These are phyloP conservation scores for Parascedosporium putredinis DNA, from an alignment of 2,329 filamentous ascomycete genomes.

Conservation along the genomic window DNA sequence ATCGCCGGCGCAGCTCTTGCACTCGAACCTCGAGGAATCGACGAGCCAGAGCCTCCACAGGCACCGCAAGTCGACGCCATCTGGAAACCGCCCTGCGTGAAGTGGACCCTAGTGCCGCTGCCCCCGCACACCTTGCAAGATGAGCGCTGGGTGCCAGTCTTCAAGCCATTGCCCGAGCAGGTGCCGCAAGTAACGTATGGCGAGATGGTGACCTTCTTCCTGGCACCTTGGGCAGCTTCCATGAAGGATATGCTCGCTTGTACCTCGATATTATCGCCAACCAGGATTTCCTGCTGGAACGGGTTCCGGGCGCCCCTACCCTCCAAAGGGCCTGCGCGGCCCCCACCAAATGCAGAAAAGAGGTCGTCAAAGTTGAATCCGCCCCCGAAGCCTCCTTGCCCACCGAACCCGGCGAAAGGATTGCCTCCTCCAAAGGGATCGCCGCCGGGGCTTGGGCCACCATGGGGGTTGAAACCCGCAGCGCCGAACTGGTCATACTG, in stretches of 20 bases:
- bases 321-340: constrained; percentile 30
- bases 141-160: constrained; percentile 62
- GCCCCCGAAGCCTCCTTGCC: constrained; percentile 60
- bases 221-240: constrained; percentile 87
- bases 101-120: constrained; percentile 76
- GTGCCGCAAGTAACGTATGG: constrained; percentile 73
- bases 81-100: constrained; percentile 89
- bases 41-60: constrained; percentile 70
- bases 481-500: constrained; percentile 86
- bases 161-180: constrained; percentile 75
- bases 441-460: constrained; percentile 40
- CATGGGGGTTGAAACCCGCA: constrained; percentile 73
- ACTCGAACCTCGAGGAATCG: constrained; percentile 71
- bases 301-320: constrained; percentile 45
- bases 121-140: constrained; percentile 76
- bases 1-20: constrained; percentile 66
- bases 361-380: constrained; percentile 96
- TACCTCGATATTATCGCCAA: constrained; percentile 95
- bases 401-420: constrained; percentile 51
- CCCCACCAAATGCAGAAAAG: constrained; percentile 70
- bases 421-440: constrained; percentile 52
- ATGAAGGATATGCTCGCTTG: constrained; percentile 89
- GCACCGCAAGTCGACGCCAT: constrained; percentile 81
- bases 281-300: constrained; percentile 68
- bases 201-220: constrained; percentile 78